Percentiles rank a stretch among this genome's conserved stretches.
These are phyloP conservation scores for Camptophora hylomeconis DNA, from an alignment of 2,329 filamentous ascomycete genomes.

Conservation along the genomic window DNA sequence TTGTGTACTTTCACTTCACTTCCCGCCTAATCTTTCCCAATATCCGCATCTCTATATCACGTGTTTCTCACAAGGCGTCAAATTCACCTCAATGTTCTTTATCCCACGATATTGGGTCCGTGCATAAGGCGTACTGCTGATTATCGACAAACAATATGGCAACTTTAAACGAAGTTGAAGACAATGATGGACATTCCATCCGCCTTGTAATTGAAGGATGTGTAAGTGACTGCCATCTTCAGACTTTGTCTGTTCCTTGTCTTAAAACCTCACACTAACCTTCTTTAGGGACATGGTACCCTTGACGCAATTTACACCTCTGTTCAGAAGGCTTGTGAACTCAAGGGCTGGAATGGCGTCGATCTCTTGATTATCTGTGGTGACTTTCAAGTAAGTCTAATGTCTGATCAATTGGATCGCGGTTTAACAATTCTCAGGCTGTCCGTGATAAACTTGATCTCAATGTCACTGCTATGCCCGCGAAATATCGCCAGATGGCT, in stretches of 20 bases:
- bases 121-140: too few relatives aligned
- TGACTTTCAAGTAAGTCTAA: slow-evolving; percentile 63
- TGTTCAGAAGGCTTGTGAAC: slow-evolving; percentile 53
- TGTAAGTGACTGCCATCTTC: slow-evolving; percentile 38
- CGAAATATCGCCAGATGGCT: slow-evolving; percentile 74
- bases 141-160: too few relatives aligned
- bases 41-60: too few relatives aligned
- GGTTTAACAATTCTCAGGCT: slow-evolving; percentile 40
- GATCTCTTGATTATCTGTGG: slow-evolving; percentile 91
- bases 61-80: too few relatives aligned
- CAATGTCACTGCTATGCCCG: slow-evolving; percentile 75
- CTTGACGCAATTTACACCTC: slow-evolving; percentile 84
- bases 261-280: slow-evolving; percentile 6
- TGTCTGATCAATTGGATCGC: slow-evolving; percentile 3
- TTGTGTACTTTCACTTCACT: too few relatives aligned
- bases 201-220: slow-evolving; percentile 85
- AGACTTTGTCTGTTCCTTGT: slow-evolving; percentile 2
- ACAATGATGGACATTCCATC: too few relatives aligned
- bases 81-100: too few relatives aligned
- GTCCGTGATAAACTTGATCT: slow-evolving; percentile 81
- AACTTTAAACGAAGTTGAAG: too few relatives aligned
- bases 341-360: slow-evolving; percentile 65
- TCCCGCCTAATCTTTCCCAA: too few relatives aligned
- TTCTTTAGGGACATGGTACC: slow-evolving; percentile 67
- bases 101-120: too few relatives aligned